Base-by-base conservation (phyloP, 1,284 basidiomycete genomes). In the Apiotrichum gracile region DNA sequence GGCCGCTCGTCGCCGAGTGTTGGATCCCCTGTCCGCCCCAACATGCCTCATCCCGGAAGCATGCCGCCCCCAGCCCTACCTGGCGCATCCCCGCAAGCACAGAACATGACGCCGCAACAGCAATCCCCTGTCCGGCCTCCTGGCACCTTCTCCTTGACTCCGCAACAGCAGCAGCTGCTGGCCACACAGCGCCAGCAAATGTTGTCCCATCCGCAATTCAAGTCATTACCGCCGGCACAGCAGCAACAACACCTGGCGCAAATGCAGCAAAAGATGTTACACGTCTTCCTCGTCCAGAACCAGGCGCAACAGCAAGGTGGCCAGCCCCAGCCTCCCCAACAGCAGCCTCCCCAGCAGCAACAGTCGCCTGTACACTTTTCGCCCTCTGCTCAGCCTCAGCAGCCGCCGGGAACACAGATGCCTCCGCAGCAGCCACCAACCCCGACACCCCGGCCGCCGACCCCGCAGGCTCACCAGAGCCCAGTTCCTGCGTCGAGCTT, bases 91-190 rank as follows among this genome's bases (percentile, higher is more conserved):
- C 63, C 58, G 37, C 51, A 54, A 26, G 55, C 51, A 3, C 49
- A 43, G 16, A 57, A 50, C 48, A 50, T 53, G 55, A 43, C 44
- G 4, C 45, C 55, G 2, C 58, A 55, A 13, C 52, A 34, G 34
- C 41, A 43, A n/a, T 22, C 16, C 19, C 55, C 26, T 26, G 44
- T 31, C 14, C 37, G 44, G 10, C 49, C 49, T 19, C 50, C 55
- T 2, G 29, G 29, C 12, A 40, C 38, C 9, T 52, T 61, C 27
- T 54, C 54, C 5, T 47, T 61, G 14, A 60, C 57, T 6, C 67
- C 61, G 5, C 65, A 69, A 38, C 72, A 70, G 46, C 67, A 67
- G 39, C 66, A 68, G 38, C 54, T 65, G 19, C 54, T 72, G 16
- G 52, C 63, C 1, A 45, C 51, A 16, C 62, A 66, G 44, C 57